phyloP scores from a whole-genome alignment of 805 yeast species.

The Wickerhamiella australiensis region DNA sequence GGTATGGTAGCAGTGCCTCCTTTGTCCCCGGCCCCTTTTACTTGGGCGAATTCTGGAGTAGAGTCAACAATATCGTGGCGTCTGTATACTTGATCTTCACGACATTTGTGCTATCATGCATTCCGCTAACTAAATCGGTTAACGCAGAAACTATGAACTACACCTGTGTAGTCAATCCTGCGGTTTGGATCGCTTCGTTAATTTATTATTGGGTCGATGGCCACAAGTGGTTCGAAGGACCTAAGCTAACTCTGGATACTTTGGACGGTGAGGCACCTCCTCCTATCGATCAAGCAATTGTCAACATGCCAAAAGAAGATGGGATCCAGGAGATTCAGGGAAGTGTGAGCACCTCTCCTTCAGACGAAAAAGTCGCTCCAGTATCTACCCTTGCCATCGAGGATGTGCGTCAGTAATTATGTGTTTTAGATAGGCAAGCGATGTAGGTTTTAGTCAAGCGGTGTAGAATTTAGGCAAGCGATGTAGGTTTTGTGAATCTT shows the following conservation, averaged over 20 bases:
- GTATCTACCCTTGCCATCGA: neutral
- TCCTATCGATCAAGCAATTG: conserved; percentile 11
- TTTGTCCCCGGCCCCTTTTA: conserved; percentile 52
- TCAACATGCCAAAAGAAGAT: conserved; percentile 5
- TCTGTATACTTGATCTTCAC: conserved; percentile 29
- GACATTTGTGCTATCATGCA: conserved; percentile 43
- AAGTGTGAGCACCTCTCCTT: neutral
- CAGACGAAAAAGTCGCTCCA: neutral
- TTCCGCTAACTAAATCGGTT: conserved; percentile 38
- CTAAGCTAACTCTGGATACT: conserved; percentile 26
- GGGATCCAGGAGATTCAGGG: neutral
- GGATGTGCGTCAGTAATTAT: neutral
- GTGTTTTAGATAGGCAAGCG: neutral
- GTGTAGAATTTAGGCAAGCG: too few species aligned
- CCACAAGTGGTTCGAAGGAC: conserved; percentile 46
- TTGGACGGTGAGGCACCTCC: neutral
- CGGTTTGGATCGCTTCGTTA: conserved; percentile 44
- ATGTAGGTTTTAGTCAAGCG: too few species aligned
- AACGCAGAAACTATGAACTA: conserved; percentile 47
- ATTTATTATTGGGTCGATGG: conserved; percentile 42
- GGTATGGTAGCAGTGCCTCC: conserved; percentile 37
- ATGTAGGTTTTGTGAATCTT: too few species aligned
- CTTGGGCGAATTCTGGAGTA: conserved; percentile 40
- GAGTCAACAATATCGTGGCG: conserved; percentile 32
- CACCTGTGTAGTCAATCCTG: conserved; percentile 50